A percentile compares a stretch with the other conserved stretches of the same genome.
These are phyloP conservation scores for Posidonia oceanica DNA, from an alignment of 116 monocot genomes.

Conservation along the genomic window DNA sequence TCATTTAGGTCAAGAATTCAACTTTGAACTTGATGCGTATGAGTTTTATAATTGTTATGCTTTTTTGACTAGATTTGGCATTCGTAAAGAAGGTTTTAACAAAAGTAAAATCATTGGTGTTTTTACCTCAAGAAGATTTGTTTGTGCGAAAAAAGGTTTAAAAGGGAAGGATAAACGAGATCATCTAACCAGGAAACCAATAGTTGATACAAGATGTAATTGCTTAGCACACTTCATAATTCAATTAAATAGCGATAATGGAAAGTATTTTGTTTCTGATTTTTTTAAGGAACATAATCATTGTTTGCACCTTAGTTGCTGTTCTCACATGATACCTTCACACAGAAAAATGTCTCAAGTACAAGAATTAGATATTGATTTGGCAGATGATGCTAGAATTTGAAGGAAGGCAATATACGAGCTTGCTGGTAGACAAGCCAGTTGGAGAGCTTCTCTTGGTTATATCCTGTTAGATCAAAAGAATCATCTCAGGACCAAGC, in stretches of 20 bases:
- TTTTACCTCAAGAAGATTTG: not conserved
- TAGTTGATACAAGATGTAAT: slow-evolving; percentile 14
- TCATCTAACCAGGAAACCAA: slow-evolving; percentile 3
- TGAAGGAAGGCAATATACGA: slow-evolving; percentile 3
- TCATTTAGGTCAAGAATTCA: not conserved
- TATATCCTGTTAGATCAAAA: slow-evolving; percentile 6
- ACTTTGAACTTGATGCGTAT: not conserved
- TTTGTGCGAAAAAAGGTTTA: slow-evolving; percentile 14
- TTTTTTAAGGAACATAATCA: slow-evolving; percentile 10
- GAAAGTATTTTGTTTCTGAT: not conserved
- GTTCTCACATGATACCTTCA: slow-evolving; percentile 14
- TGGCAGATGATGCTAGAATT: slow-evolving; percentile 2
- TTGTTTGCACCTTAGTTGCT: not conserved
- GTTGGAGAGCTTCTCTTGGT: slow-evolving; percentile 1
- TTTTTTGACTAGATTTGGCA: not conserved
- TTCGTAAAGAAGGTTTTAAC: not conserved
- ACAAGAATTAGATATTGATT: slow-evolving; percentile 4
- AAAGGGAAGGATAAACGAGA: slow-evolving; percentile 11
- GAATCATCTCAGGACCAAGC: slow-evolving; percentile 8
- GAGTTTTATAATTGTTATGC: not conserved
- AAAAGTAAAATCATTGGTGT: not conserved
- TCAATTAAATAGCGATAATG: not conserved
- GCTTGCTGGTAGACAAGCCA: slow-evolving; percentile 6
- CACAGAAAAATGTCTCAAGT: slow-evolving; percentile 9
- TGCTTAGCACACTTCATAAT: slow-evolving; percentile 14